Evolutionary conservation across 2,329 filamentous ascomycete species (phyloP), one percentile per base, ranked within the genome.

Genomic region (Xylariaceae sp.): DNA sequence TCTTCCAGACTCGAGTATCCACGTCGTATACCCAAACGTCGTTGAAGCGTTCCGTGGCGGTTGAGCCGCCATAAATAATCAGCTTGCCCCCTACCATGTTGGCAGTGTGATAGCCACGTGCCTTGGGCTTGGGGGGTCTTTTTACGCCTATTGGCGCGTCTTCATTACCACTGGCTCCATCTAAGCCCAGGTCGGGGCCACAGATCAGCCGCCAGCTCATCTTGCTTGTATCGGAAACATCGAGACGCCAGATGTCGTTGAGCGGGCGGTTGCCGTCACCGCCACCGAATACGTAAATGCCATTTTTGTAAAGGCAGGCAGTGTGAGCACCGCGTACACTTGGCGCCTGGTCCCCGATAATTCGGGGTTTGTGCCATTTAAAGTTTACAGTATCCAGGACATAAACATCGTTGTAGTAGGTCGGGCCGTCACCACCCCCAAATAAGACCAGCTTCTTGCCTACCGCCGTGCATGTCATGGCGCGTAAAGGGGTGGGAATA

Each of bases 1-100:
- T 66, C 57, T 78, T 80, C 82, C 85, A 88, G 29, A 73, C 61
- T 55, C 79, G 75, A 40, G 75, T 77, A 49, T 87, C 84, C 4
- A 87, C 80, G 66, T 88, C 84, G 71, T 86, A 87, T 32, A 88
- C 80, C 85, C 85, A 88, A 41, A 88, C 84, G 64, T 88, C 85
- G 66, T 84, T 80, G 71, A 88, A 88, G 70, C 85, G 88, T 70
- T 87, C 84, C 50, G 82, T 83, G 60, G 85, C 85, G 67, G 88
- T 85, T 2, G 82, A 86, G 35, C 85, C 85, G 40, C 85, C 85
- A 67, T 81, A 87, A 63, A 88, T 83, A 68, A 88, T 87, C 58
- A 88, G 79, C 71, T 88, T 88, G 70, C 79, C 80, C 60, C 84
- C 84, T 43, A 87, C 84, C 79, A 88, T 87, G 67, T 87, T 88